Base-by-base conservation (phyloP, 164 flowering plant genomes). In the Protea cynaroides region DNA sequence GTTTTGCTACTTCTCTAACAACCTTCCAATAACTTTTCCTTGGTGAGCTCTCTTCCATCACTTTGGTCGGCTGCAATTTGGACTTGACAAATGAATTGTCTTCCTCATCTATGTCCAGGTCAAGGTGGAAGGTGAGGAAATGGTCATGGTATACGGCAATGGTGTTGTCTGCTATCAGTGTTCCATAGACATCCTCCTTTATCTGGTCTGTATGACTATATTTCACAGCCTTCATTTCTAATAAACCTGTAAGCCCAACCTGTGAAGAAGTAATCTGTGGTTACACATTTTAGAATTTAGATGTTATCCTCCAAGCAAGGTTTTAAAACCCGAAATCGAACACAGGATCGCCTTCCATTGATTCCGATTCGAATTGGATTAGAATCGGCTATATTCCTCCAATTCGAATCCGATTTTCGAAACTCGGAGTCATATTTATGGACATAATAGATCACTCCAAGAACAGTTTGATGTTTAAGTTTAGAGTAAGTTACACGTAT, bases 11-110 rank as follows among this genome's bases (percentile, higher is more conserved):
- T 71, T 81, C 80, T 56, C 38, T 75, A 7, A 69, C 78, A 0
- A 83, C 83, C 8, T 44, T 76, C 92, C 89, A 84, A 59, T 82
- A 88, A 69, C 97, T 90, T 73, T 77, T 83, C 59, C 95, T 74
- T 1, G 80, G 85, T 1, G 92, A 76, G 21, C 59, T 59, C 11
- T 37, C 25, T 18, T 59, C 59, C 7, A 62, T 38, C 6, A 58
- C 72, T 29, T 68, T 69, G 25, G 15, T 63, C 7, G 77, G 74
- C 62, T 67, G 36, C 23, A 84, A 62, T 36, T 76, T 78, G 57
- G 79, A 55, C 58, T 83, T 84, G 58, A 84, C 73, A 50, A 88
- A 83, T 13, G 95, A 80, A 72, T 88, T 90, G 19, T 34, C 22
- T 14, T 25, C 40, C 17, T 89, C 92, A 55, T 90, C 92, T 4